Evolutionary conservation across 116 monocot genomes (phyloP), one percentile per base, ranked within the genome.

Genomic region (Posidonia oceanica): DNA sequence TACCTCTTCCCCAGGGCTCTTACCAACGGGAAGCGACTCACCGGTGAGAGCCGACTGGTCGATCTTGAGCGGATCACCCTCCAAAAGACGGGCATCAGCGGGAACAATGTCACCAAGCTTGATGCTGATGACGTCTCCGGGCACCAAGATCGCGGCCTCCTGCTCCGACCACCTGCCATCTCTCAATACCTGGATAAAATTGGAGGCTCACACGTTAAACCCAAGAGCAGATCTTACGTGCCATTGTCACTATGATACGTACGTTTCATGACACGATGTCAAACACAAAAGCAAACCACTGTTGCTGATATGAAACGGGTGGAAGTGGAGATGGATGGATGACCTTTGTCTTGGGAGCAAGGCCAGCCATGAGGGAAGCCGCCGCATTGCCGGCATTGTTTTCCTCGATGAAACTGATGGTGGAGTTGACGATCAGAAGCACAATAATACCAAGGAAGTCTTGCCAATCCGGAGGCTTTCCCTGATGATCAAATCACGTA

Each of bases 321-420:
- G 44, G 44, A 44, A 44, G 44, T 10, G 2, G 6, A 41, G 41
- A 3, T 3, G 6, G 41, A 41, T 6, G 16, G 7, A 51, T 20
- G 7, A 75, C 75, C 75, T 75, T 75, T 4, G 75, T 48, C 41
- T 75, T 75, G n/a, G 67, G 66, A 64, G 75, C 75, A 58, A 75
- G 66, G 18, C 75, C 56, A 21, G 75, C 75, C 75, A 75, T 75
- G 42, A 75, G 58, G 40, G 75, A 15, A 3, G 67, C 66, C 20
- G 66, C 75, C 4, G 75, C 75, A 48, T 75, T 75, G 14, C 75
- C 67, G 41, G 75, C 67, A 23, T 68, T 68, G 75, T 68, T 75
- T 58, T 75, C 75, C 39, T 75, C 75, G 39, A 75, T 55, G 59
- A 75, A 75, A 59, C 67, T 67, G 67, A 75, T 41, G 59, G 75